A percentile compares a stretch with the other conserved stretches of the same genome.
phyloP scores from a whole-genome alignment of 31 red algal species.

The Asparagopsis taxiformis region DNA sequence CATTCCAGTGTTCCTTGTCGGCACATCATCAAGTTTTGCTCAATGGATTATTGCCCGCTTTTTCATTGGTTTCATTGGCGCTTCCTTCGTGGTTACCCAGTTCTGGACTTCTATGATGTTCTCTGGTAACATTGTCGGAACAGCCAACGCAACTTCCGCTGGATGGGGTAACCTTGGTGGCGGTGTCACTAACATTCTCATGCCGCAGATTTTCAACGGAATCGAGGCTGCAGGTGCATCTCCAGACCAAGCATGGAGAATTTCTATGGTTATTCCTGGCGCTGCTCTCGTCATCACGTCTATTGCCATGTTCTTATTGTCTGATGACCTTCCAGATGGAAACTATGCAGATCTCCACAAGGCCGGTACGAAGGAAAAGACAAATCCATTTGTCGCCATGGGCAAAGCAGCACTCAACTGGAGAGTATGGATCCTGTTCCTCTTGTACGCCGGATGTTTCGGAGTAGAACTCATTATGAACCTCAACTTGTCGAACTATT shows the following conservation, averaged over 20 bases:
- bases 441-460: constrained; percentile 87
- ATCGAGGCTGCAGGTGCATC: constrained; percentile 22
- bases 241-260: constrained; percentile 74
- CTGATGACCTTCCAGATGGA: constrained; percentile 93
- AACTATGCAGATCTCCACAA: constrained; percentile 78
- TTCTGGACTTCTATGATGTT: constrained; percentile 89
- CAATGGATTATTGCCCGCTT: constrained; percentile 75
- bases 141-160: constrained; percentile 89
- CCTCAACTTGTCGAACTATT: constrained; percentile 75
- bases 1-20: constrained; percentile 87
- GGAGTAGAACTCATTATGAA: constrained; percentile 97
- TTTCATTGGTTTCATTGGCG: constrained; percentile 93
- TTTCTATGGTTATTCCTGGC: constrained; percentile 81
- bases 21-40: constrained; percentile 57
- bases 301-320: constrained; percentile 75
- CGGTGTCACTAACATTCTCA: constrained; percentile 91
- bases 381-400: constrained; percentile 75
- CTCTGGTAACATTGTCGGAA: constrained; percentile 82
- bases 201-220: constrained; percentile 75
- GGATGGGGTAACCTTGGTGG: constrained; percentile 99
- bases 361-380: constrained; percentile 54
- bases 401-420: constrained; percentile 64
- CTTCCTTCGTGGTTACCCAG: constrained; percentile 88
- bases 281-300: constrained; percentile 34
- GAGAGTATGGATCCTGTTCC: constrained; percentile 81